Evolutionary conservation across 495 filamentous ascomycete genomes (phyloP), one percentile per base, ranked within the genome.

Genomic region (Penicillium nucicola): DNA sequence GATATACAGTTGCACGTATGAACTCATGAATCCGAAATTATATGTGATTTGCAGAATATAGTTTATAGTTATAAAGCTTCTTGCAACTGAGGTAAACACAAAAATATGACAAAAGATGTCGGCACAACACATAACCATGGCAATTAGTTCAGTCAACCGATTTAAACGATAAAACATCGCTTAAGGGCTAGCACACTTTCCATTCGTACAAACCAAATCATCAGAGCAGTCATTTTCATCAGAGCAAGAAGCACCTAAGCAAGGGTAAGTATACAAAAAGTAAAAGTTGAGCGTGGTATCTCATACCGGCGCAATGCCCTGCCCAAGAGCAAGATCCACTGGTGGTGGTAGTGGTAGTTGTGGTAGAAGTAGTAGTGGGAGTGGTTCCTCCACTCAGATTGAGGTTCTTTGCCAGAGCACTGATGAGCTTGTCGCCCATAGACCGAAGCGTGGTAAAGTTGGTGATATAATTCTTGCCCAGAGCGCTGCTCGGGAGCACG

Each of bases 341-440:
- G 5, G 30, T 1, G 39, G 41, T 1, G 1, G 31, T 45, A 14
- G 48, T 46, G 6, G 41, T 20, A 15, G 54, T 50, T 31, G 18
- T 45, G 12, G 42, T 31, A n/a, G n/a, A n/a, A n/a, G n/a, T n/a
- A 4, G 30, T 1, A 43, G 41, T 1, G 1, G 31, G 42, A 14
- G 48, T 46, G 0, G 22, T 42, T 0, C 51, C 55, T 14, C 45
- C 45, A 32, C 54, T 41, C 19, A 71, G 42, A 23, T 58, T 55
- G 4, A 56, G 38, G 13, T 52, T 61, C 39, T 58, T 56, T n/a
- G 50, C 87, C 77, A 71, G 51, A 12, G 54, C 39, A 31, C 42
- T 56, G 30, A 65, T 47, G 8, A 69, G 47, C 14, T 50, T 58
- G 35, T 71, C 65, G 3, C 68, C 66, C 61, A 63, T 68, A 6